phyloP scores from a whole-genome alignment of 1,284 basidiomycete genomes.

The Microbotryum silenes-acaulis region DNA sequence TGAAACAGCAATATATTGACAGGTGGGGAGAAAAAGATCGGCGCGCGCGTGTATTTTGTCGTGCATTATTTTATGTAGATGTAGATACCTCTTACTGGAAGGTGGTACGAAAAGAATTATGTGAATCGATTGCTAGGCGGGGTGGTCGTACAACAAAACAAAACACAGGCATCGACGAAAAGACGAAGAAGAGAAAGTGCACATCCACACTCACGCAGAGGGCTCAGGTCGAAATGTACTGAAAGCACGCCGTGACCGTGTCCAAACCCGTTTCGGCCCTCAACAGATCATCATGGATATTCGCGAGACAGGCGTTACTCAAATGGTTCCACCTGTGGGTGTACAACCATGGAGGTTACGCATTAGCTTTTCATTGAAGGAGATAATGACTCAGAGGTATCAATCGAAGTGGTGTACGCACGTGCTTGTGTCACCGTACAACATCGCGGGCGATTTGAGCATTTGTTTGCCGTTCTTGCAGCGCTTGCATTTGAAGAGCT shows the following conservation, averaged over 20 bases:
- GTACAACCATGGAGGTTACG: background rate
- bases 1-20: too few species aligned
- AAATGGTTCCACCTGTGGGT: slow-evolving; percentile 88
- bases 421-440: slow-evolving; percentile 98
- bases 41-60: too few species aligned
- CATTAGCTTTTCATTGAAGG: background rate
- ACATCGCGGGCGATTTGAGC: slow-evolving; percentile 70
- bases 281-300: slow-evolving; percentile 91
- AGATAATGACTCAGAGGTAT: background rate
- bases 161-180: background rate
- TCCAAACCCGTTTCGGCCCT: slow-evolving; percentile 76
- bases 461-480: slow-evolving; percentile 82
- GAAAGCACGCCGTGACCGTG: slow-evolving; percentile 56
- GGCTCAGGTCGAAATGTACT: slow-evolving; percentile 25
- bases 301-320: slow-evolving; percentile 74
- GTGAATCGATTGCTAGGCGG: background rate
- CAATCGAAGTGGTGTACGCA: slow-evolving; percentile 47
- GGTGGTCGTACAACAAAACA: background rate
- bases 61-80: too few species aligned
- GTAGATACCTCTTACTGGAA: too few species aligned
- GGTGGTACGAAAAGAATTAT: too few species aligned
- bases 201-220: background rate
- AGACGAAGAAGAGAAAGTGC: background rate
- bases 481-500: slow-evolving; percentile 94
- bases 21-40: too few species aligned